Conservation (phyloP, 805 yeast species). For the Pichia pseudocactophila region DNA sequence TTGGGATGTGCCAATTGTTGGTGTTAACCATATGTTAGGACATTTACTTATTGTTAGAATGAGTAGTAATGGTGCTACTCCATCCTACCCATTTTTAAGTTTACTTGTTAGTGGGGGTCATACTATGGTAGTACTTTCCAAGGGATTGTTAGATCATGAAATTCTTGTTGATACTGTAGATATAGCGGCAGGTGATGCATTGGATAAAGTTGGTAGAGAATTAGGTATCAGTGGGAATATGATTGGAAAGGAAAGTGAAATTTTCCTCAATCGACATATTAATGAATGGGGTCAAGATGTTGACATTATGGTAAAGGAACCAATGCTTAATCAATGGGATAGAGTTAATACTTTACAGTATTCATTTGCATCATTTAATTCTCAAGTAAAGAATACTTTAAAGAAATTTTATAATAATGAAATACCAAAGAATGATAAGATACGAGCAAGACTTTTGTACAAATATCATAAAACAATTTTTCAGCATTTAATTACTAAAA, state of each 20-base stretch:
- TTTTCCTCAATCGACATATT: conserved; percentile 33
- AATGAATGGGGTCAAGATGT: conserved; percentile 25
- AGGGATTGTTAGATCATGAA: conserved; percentile 54
- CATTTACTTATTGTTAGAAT: conserved; percentile 67
- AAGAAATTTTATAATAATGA: conserved; percentile 18
- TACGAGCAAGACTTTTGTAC: conserved; percentile 41
- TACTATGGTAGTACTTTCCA: conserved; percentile 72
- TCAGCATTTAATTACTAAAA: conserved; percentile 60
- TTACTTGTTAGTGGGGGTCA: conserved; percentile 90
- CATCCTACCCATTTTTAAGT: conserved; percentile 62
- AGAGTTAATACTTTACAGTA: conserved; percentile 42
- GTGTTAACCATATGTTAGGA: conserved; percentile 95
- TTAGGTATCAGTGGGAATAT: conserved; percentile 73
- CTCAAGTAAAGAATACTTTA: conserved; percentile 22
- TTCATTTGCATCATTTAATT: conserved; percentile 66
- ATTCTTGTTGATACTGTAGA: conserved; percentile 70
- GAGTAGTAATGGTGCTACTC: conserved; percentile 33
- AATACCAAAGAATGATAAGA: conserved; percentile 14
- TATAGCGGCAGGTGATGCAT: conserved; percentile 87
- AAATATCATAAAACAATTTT: conserved; percentile 60
- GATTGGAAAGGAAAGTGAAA: conserved; percentile 80
- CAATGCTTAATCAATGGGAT: conserved; percentile 42
- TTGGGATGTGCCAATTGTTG: conserved; percentile 68
- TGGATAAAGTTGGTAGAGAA: conserved; percentile 87
- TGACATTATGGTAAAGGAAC: conserved; percentile 32